Evolutionary conservation across 2,329 filamentous ascomycete species (phyloP), one percentile per base, ranked within the genome.

Genomic region (Graphiopsis chlorocephala): DNA sequence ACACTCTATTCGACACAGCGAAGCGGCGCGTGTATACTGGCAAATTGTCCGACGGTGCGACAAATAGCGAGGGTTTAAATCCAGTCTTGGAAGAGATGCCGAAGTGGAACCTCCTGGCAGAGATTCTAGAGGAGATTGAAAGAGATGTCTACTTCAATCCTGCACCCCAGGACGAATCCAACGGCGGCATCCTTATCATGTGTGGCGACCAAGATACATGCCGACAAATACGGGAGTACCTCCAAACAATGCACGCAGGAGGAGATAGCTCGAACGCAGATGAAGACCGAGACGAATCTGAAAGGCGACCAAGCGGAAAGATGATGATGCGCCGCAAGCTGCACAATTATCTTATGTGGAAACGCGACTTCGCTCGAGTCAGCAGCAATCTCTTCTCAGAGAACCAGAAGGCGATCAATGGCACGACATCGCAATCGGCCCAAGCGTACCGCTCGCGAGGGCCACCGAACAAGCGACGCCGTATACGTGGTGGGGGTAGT

Each of bases 131-230:
- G 68, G 95, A 99, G 77, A 97, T 99, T 70, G 95, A 98, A 72
- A 87, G 89, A 61, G 93, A 97, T 72, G 83, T 92, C 17, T 95
- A 96, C 75, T 89, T 96, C 72, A 93, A 96, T 68, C 90, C 92
- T 6, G 80, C 83, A 10, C 79, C 84, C n/a, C 84, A 86, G 64
- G 92, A 95, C 75, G 91, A 93, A 72, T 96, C 93, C 0, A 96
- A 93, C 73, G 91, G 91, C n/a, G 92, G 91, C 2, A 92, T 97
- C 58, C 81, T 99, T 35, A 92, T 99, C 75, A 98, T 99, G 95
- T 98, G 94, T 74, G 89, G 90, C 28, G 94, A 96, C 72, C 88
- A 91, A 64, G 87, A 88, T 64, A 96, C 92, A 10, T 96, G 92
- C 73, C 86, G 90, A 15, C 95, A 99, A 72, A 82, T 99, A 48